phyloP scores from a whole-genome alignment of 2,329 filamentous ascomycete species.

The Coniella vitis region DNA sequence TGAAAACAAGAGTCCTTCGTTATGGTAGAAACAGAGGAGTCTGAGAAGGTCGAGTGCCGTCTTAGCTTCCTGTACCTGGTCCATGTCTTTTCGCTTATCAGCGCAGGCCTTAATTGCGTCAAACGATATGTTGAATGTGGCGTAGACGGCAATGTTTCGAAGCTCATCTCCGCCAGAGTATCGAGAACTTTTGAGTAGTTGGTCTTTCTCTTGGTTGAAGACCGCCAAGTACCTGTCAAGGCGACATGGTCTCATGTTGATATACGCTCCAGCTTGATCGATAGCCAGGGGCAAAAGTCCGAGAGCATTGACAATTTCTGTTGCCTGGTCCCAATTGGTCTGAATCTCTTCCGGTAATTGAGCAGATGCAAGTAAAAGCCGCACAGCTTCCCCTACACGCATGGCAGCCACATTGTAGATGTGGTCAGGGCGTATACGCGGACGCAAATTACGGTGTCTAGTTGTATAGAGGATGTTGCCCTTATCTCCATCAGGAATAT shows the following conservation, averaged over 20 bases:
- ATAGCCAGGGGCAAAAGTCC: slow-evolving; percentile 25
- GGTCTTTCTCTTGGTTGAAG: slow-evolving; percentile 12
- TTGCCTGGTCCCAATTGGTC: slow-evolving; percentile 7
- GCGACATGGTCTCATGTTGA: slow-evolving; percentile 2
- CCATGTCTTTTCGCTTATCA: not conserved
- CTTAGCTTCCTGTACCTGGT: slow-evolving; percentile 7
- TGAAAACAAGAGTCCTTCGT: slow-evolving; percentile 16
- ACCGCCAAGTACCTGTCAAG: slow-evolving; percentile 16
- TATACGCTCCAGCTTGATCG: slow-evolving; percentile 21
- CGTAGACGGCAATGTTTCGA: slow-evolving; percentile 19
- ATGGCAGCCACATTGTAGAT: slow-evolving; percentile 14
- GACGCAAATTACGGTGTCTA: slow-evolving; percentile 9
- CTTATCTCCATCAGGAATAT: slow-evolving; percentile 16
- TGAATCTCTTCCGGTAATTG: not conserved
- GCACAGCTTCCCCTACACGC: slow-evolving; percentile 12
- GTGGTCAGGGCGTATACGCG: slow-evolving; percentile 4
- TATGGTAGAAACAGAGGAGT: slow-evolving; percentile 25
- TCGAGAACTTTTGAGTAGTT: slow-evolving; percentile 12
- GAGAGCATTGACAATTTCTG: slow-evolving; percentile 17
- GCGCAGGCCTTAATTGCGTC: slow-evolving; percentile 14
- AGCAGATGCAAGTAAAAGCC: slow-evolving; percentile 16
- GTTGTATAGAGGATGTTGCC: slow-evolving; percentile 26
- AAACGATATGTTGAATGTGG: slow-evolving; percentile 23
- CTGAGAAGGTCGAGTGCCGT: slow-evolving; percentile 22
- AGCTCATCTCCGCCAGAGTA: slow-evolving; percentile 9